phyloP scores from a whole-genome alignment of 345 rosid species.

The Litchi chinensis region DNA sequence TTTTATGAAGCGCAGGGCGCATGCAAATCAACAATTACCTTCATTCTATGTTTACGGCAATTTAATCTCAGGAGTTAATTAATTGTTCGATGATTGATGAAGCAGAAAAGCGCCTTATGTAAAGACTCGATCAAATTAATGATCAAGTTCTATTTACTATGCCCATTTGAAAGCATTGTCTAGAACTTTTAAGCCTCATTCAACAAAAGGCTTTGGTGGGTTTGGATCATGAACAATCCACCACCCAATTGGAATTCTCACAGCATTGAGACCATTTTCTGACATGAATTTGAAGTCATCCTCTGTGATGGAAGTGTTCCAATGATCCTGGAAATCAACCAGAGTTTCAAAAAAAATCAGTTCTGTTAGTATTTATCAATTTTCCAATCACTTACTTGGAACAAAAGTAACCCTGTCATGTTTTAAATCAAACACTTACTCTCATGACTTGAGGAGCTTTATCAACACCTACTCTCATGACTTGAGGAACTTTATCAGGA shows the following conservation, averaged over 20 bases:
- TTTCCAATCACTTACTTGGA: not conserved
- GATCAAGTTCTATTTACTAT: conserved; percentile 17
- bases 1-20: conserved; percentile 38
- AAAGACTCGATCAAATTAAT: not conserved
- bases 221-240: conserved; percentile 40
- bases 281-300: conserved; percentile 44
- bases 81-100: no score
- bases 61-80: not conserved
- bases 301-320: conserved; percentile 37
- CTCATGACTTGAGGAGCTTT: conserved; percentile 31
- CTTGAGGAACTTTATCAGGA: no score
- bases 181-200: conserved; percentile 30
- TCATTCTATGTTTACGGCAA: conserved; percentile 30
- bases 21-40: conserved; percentile 42
- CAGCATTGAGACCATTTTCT: conserved; percentile 34
- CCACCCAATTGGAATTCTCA: conserved; percentile 46
- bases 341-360: not conserved
- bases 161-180: conserved; percentile 46
- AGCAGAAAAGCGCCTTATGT: not conserved
- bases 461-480: no score
- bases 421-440: conserved; percentile 16
- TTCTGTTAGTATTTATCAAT: not conserved
- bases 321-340: conserved; percentile 29
- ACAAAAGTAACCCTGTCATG: not conserved
- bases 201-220: conserved; percentile 42